Evolutionary conservation across 139 green algal genomes (phyloP).

Genomic region (Micromonas pusilla): DNA sequence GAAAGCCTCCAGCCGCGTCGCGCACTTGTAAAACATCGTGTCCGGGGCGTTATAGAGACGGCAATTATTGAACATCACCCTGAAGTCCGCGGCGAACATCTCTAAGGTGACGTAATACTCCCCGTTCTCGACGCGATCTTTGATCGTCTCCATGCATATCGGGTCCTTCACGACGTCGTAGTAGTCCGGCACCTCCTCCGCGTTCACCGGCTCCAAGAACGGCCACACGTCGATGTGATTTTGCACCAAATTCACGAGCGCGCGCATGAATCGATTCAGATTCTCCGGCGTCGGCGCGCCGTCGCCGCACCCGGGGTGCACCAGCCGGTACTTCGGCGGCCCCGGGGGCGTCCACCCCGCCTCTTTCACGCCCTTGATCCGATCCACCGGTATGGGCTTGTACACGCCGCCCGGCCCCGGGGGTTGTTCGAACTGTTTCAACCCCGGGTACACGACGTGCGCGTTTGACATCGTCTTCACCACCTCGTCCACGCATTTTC

Average conservation of each 20-base stretch:
- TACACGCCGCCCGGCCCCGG: constrained; percentile 17
- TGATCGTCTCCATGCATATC: constrained; percentile 54
- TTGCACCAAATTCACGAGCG: constrained; percentile 3
- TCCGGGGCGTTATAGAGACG: constrained; percentile 78
- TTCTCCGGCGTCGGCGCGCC: constrained; percentile 31
- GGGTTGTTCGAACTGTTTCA: constrained; percentile 28
- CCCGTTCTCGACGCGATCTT: constrained; percentile 43
- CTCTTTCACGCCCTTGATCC: constrained; percentile 77
- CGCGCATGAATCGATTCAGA: constrained; percentile 26
- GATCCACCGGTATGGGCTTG: constrained; percentile 35
- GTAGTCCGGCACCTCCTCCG: constrained; percentile 85
- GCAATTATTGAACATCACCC: constrained; percentile 76
- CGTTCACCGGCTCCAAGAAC: constrained; percentile 71
- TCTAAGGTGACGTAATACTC: constrained; percentile 86
- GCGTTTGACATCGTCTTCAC: constrained; percentile 62
- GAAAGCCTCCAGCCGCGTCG: constrained; percentile 43
- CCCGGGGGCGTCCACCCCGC: constrained; percentile 54
- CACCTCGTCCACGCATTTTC: constrained; percentile 50
- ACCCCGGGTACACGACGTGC: constrained; percentile 49
- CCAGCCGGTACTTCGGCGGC: constrained; percentile 37
- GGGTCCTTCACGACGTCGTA: constrained; percentile 75
- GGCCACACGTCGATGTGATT: constrained; percentile 72
- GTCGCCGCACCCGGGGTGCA: constrained; percentile 39
- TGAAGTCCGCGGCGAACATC: constrained; percentile 86
- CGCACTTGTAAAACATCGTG: constrained; percentile 78